Conservation (phyloP, 176 grass and related monocot genomes). For the Miscanthus lutarioriparius region DNA sequence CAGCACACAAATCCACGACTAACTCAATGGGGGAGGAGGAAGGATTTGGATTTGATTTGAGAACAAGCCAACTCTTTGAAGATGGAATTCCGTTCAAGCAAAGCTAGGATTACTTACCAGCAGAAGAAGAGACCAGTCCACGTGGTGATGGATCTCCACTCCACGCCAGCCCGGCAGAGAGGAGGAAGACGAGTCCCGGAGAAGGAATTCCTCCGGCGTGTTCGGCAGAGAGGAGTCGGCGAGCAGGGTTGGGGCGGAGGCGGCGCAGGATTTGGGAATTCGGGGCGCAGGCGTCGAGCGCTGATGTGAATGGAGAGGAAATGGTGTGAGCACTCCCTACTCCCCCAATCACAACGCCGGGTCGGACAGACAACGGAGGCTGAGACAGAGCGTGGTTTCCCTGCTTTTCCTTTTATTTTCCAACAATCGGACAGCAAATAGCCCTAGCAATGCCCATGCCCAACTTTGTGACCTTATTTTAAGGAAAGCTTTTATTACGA, state of each 20-base stretch:
- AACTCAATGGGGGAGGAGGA: not conserved
- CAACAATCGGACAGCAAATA: not conserved
- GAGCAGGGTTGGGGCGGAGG: not conserved
- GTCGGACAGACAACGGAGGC: not conserved
- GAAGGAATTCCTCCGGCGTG: not conserved
- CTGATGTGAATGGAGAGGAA: conserved; percentile 24
- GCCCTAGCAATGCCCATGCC: not conserved
- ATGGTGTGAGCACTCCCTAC: conserved; percentile 36
- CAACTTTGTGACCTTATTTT: not conserved
- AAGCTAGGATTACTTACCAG: conserved; percentile 26
- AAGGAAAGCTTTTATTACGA: not conserved
- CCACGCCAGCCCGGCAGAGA: not conserved
- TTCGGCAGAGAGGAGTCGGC: not conserved
- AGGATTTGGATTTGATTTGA: conserved; percentile 8
- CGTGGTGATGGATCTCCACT: conserved; percentile 30
- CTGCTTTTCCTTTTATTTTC: not conserved
- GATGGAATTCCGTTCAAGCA: not conserved
- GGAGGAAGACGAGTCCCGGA: not conserved
- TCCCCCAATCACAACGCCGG: conserved; percentile 33
- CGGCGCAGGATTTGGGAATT: conserved; percentile 33
- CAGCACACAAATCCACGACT: not conserved
- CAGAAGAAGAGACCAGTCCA: not conserved
- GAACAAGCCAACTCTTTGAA: not conserved
- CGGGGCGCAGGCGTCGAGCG: conserved; percentile 11
- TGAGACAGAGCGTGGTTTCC: not conserved